Evolutionary conservation across 208 protist species (phyloP).

Genomic region (Zelonia costaricensis): DNA sequence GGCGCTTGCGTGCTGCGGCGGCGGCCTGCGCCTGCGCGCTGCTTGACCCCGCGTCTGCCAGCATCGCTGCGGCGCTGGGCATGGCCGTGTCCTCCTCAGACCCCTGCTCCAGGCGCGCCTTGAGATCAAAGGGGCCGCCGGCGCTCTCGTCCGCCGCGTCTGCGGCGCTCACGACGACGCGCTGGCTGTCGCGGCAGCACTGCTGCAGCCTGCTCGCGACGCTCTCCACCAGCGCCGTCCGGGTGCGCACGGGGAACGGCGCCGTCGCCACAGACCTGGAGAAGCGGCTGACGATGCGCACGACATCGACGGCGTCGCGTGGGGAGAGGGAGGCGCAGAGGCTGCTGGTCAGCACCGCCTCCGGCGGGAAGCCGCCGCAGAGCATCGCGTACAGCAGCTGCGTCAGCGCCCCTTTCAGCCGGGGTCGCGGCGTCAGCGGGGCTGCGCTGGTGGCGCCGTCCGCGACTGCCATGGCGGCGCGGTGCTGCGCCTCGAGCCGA

Average conservation of each 20-base stretch:
- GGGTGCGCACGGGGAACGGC: slow-evolving; percentile 47
- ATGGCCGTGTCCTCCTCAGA: neutral
- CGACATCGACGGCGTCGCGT: slow-evolving; percentile 49
- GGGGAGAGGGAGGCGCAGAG: slow-evolving; percentile 53
- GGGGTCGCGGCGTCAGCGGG: slow-evolving; percentile 24
- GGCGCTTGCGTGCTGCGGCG: neutral
- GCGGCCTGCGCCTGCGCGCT: slow-evolving; percentile 4
- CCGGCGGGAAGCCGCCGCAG: slow-evolving; percentile 51
- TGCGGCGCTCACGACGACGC: slow-evolving; percentile 5
- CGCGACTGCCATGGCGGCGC: neutral
- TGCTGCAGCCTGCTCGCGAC: slow-evolving; percentile 13
- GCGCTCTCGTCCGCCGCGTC: neutral
- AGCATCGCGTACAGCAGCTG: slow-evolving; percentile 61
- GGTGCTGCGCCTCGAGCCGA: slow-evolving; percentile 13
- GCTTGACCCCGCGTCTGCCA: neutral
- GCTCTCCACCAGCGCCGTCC: slow-evolving; percentile 22
- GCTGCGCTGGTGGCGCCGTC: neutral
- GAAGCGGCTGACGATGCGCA: slow-evolving; percentile 45
- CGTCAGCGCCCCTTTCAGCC: slow-evolving; percentile 25
- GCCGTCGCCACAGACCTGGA: slow-evolving; percentile 35
- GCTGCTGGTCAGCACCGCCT: slow-evolving; percentile 53
- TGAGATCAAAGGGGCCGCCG: neutral
- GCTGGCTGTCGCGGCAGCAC: slow-evolving; percentile 14
- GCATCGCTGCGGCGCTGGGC: neutral
- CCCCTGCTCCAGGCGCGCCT: neutral